Base-by-base conservation (phyloP, 768 basidiomycete genomes). In the Epithele typhae region DNA sequence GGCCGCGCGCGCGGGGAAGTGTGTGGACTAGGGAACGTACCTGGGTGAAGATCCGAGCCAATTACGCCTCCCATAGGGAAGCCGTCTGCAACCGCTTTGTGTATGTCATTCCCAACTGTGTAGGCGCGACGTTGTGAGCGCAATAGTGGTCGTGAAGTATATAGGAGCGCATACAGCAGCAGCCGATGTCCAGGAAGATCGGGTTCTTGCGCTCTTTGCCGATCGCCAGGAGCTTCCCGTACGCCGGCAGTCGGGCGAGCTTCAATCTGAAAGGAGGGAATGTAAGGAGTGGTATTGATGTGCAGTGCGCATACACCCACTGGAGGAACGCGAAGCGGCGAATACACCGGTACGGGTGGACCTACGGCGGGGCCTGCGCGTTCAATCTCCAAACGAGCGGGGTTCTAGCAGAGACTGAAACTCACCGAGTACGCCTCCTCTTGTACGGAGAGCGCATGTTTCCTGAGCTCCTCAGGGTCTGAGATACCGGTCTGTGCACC, bases 151-250 rank as follows among this genome's bases (percentile, higher is more conserved):
- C 15, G 17, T 14, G 5, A 25, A 22, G 25, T 39, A 18, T 2
- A 34, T 4, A 15, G 14, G 15, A 40, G n/a, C n/a, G n/a, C 68
- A 48, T 48, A 76, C 74, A 64, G 51, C 72, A 73, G 49, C 73
- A 74, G 5, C 70, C 75, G 8, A 75, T 58, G 35, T 77, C 75
- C 7, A 77, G 59, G 19, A 75, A 60, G 10, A 77, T 60, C 0
- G 67, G 68, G 1, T 62, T 62, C 4, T 53, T 32, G 23, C 67
- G 67, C 21, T 68, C 66, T 40, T 50, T 60, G 6, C 67, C 72
- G 10, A 76, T 59, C 33, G 60, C 58, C 7, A 75, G 59, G 7
- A 72, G 43, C 5, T 56, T 39, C 3, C 46, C 18, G 48, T 67
- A 67, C 5, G 49, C 52, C 3, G 60, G 59, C 27, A 59, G 44